These are phyloP conservation scores for Collybiopsis confluens DNA, from an alignment of 768 basidiomycete genomes.

Conservation along the genomic window DNA sequence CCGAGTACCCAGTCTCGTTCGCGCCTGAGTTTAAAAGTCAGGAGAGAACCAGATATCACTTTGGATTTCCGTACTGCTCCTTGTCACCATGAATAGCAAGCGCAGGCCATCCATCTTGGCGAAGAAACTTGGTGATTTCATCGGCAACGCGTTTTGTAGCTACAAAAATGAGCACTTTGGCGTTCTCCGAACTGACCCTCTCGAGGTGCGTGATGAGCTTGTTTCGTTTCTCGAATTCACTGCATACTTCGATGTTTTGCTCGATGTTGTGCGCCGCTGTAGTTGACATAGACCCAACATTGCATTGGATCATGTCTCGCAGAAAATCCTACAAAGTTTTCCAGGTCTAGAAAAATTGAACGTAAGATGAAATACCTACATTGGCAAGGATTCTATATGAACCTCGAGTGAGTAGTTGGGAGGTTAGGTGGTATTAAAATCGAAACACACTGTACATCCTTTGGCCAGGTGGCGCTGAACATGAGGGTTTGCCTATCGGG, in stretches of 20 bases:
- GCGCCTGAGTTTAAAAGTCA: conserved; percentile 43
- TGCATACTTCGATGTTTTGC: conserved; percentile 94
- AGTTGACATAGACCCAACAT: conserved; percentile 97
- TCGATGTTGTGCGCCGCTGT: conserved; percentile 98
- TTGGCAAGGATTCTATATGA: conserved; percentile 94
- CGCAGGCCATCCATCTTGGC: conserved; percentile 99
- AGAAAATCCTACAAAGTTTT: conserved; percentile 73
- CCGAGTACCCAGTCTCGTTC: conserved; percentile 99
- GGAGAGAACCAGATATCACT: too few relatives aligned
- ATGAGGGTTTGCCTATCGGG: conserved; percentile 98
- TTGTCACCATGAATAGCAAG: conserved; percentile 99
- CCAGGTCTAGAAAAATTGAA: background rate
- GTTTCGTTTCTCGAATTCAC: conserved; percentile 94
- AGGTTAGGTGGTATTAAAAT: too few relatives aligned
- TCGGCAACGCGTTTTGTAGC: conserved; percentile 97
- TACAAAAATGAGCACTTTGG: conserved; percentile 98
- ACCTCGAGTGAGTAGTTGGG: too few relatives aligned
- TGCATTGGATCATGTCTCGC: conserved; percentile 95
- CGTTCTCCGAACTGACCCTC: conserved; percentile 93
- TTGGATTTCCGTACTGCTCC: conserved; percentile 76
- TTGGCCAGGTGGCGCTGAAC: conserved; percentile 99
- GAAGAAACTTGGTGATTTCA: conserved; percentile 95
- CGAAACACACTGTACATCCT: conserved; percentile 99
- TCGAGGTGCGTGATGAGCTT: conserved; percentile 97
- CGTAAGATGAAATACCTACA: conserved; percentile 32